Evolutionary conservation across 257 asterid genomes (phyloP).

Genomic region (Gentiana macrophylla): DNA sequence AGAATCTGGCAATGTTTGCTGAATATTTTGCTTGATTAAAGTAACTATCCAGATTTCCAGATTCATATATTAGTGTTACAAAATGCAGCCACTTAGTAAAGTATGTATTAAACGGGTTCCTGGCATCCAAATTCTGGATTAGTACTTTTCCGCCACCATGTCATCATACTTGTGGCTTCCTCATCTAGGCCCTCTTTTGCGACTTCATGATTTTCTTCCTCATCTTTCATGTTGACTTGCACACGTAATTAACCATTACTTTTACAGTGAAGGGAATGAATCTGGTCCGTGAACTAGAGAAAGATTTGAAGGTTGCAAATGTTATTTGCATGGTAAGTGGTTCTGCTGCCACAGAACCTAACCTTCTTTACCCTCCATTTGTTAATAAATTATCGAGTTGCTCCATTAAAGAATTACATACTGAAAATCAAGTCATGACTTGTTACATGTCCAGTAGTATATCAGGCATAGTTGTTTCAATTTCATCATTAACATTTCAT

Average conservation of each 20-base stretch:
- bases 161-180: neutral
- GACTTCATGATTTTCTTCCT: neutral
- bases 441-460: too few species aligned
- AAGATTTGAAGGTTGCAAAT: conserved; percentile 96
- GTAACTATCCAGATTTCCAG: too few species aligned
- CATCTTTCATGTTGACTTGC: neutral
- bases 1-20: too few species aligned
- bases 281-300: conserved; percentile 91
- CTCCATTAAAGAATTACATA: conserved; percentile 1
- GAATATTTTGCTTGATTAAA: too few species aligned
- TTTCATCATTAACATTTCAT: neutral
- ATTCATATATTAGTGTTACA: too few species aligned
- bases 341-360: conserved; percentile 16
- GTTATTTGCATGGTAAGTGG: conserved; percentile 98
- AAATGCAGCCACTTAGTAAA: too few species aligned
- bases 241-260: neutral
- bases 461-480: too few species aligned
- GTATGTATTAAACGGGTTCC: too few species aligned
- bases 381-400: conserved; percentile 1
- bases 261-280: conserved; percentile 89
- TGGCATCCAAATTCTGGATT: too few species aligned
- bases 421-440: too few species aligned
- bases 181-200: neutral
- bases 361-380: conserved; percentile 4
- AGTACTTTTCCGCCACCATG: too few species aligned